phyloP scores from a whole-genome alignment of 2,329 filamentous ascomycete species.

The Diplodia sapinea region DNA sequence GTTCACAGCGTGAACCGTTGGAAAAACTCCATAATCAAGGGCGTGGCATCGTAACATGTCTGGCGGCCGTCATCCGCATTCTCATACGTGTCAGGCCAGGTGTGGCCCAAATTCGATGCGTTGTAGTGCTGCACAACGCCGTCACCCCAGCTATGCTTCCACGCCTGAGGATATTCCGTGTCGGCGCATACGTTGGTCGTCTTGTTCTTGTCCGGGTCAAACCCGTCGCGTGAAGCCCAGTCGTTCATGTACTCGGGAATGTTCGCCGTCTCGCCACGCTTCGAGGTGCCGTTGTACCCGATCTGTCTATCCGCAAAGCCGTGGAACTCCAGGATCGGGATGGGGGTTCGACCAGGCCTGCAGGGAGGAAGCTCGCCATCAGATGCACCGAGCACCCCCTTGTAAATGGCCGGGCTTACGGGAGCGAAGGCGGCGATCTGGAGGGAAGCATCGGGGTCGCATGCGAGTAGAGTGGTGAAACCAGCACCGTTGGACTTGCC shows the following conservation, averaged over 20 bases:
- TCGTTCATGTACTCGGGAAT: constrained; percentile 44
- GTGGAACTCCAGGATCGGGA: constrained; percentile 55
- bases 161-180: constrained; percentile 40
- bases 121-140: constrained; percentile 48
- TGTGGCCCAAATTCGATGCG: constrained; percentile 48
- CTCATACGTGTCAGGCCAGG: constrained; percentile 48
- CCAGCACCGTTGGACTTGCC: constrained; percentile 64
- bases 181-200: constrained; percentile 40
- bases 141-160: constrained; percentile 40
- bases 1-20: constrained; percentile 12
- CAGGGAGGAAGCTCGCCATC: constrained; percentile 39
- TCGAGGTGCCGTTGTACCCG: constrained; percentile 47
- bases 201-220: constrained; percentile 38
- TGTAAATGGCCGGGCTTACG: constrained; percentile 56
- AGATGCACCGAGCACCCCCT: constrained; percentile 36
- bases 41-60: constrained; percentile 43
- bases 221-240: constrained; percentile 48
- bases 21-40: constrained; percentile 44
- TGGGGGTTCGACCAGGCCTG: constrained; percentile 39
- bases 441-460: constrained; percentile 49
- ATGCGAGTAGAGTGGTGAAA: constrained; percentile 57
- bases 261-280: constrained; percentile 36
- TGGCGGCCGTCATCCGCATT: constrained; percentile 39
- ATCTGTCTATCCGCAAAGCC: constrained; percentile 52
- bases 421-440: constrained; percentile 59